phyloP scores from a whole-genome alignment of 345 rosid genomes.

The Sonneratia caseolaris region DNA sequence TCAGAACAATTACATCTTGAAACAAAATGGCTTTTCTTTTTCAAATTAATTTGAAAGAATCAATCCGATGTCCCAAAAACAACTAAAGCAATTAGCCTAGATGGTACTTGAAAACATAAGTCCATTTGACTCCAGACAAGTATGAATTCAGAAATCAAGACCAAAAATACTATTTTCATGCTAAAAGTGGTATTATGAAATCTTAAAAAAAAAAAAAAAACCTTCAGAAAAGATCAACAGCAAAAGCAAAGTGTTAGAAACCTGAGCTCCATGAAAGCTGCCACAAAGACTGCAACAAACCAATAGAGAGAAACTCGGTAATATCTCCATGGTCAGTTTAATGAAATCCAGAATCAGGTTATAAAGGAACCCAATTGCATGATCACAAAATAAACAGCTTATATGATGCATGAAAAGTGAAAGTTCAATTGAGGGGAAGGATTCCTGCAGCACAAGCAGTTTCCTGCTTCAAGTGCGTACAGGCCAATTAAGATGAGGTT shows the following conservation, averaged over 20 bases:
- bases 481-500: background rate
- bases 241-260: background rate
- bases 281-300: conserved; percentile 3
- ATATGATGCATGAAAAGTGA: background rate
- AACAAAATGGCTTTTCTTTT: background rate
- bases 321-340: background rate
- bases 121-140: background rate
- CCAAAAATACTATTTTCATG: background rate
- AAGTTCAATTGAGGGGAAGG: background rate
- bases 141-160: background rate
- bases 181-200: background rate
- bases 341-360: background rate
- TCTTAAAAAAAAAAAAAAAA: background rate
- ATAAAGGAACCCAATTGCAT: background rate
- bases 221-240: background rate
- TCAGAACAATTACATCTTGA: background rate
- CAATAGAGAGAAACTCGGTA: background rate
- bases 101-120: background rate
- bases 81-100: background rate
- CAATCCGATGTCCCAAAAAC: background rate
- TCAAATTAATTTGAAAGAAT: background rate
- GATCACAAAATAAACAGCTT: background rate
- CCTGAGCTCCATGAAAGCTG: conserved; percentile 2
- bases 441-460: background rate
- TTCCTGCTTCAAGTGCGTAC: background rate